Evolutionary conservation across 441 rosid species (phyloP).

Genomic region (Populus hybrid): DNA sequence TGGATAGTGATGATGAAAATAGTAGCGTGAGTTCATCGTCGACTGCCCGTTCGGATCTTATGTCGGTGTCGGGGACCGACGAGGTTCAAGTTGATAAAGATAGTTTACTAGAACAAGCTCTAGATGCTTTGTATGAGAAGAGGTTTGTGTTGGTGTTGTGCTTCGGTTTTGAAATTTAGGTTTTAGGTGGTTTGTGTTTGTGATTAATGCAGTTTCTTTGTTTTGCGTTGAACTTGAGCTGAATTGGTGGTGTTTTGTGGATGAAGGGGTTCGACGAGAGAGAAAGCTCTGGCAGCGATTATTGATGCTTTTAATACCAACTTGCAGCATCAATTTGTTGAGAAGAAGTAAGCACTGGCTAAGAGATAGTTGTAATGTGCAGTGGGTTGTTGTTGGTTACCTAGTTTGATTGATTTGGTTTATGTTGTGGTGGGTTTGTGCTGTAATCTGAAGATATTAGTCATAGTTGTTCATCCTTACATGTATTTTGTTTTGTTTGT

Average conservation of each 20-base stretch:
- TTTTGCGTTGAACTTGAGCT: not conserved
- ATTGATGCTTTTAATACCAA: slow-evolving; percentile 68
- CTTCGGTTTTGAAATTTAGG: not conserved
- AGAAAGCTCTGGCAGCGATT: slow-evolving; percentile 67
- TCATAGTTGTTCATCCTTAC: not conserved
- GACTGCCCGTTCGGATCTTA: slow-evolving; percentile 56
- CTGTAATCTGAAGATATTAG: not conserved
- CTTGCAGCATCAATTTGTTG: slow-evolving; percentile 74
- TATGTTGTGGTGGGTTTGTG: no score
- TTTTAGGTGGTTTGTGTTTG: not conserved
- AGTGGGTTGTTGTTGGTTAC: not conserved
- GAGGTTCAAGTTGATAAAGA: slow-evolving; percentile 66
- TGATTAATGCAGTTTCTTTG: not conserved
- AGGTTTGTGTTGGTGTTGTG: slow-evolving; percentile 36
- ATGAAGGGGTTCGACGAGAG: slow-evolving; percentile 84
- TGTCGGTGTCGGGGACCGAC: slow-evolving; percentile 45
- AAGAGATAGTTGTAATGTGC: no score
- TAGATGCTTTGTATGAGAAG: slow-evolving; percentile 84
- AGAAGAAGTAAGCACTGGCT: slow-evolving; percentile 60
- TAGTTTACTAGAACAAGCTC: slow-evolving; percentile 66
- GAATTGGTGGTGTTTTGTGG: slow-evolving; percentile 6
- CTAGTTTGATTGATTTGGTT: not conserved
- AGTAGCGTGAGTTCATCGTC: slow-evolving; percentile 78
- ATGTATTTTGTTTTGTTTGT: not conserved
- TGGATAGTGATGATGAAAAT: slow-evolving; percentile 80